Evolutionary conservation across 108 stramenopile genomes (phyloP).

Genomic region (Discostella stelligeroides): DNA sequence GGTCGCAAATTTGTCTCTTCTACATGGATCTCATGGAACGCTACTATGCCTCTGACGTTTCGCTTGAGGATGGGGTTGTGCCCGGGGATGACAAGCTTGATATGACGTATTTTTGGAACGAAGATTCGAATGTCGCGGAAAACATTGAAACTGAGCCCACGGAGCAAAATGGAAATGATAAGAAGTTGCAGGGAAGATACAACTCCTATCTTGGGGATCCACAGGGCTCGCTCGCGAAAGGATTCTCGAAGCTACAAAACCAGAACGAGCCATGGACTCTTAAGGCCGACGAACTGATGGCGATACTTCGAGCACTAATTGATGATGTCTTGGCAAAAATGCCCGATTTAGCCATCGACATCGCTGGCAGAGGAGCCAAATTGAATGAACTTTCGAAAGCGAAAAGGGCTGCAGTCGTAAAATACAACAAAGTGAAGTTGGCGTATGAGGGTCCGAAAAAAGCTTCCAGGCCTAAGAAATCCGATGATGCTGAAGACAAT

Average conservation of each 20-base stretch:
- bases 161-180: constrained; percentile 14
- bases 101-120: constrained; percentile 58
- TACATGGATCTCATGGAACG: constrained; percentile 85
- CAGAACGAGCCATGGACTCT: constrained; percentile 76
- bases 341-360: constrained; percentile 53
- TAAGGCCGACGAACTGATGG: constrained; percentile 76
- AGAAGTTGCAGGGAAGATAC: constrained; percentile 42
- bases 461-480: constrained; percentile 29
- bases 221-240: constrained; percentile 40
- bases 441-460: constrained; percentile 69
- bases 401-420: constrained; percentile 66
- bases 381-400: constrained; percentile 66
- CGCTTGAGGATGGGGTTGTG: constrained; percentile 55
- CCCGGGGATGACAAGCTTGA: constrained; percentile 55
- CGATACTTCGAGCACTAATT: constrained; percentile 64
- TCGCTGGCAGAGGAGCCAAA: constrained; percentile 61
- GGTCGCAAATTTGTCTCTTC: constrained; percentile 66
- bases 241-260: constrained; percentile 52
- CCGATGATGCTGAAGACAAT: constrained; percentile 30
- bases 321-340: constrained; percentile 77
- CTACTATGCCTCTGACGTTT: constrained; percentile 65
- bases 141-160: constrained; percentile 24
- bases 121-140: constrained; percentile 28
- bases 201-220: constrained; percentile 55
- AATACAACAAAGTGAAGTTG: constrained; percentile 62